phyloP scores from a whole-genome alignment of 2,329 filamentous ascomycete species.

The Colletotrichum falcatum region DNA sequence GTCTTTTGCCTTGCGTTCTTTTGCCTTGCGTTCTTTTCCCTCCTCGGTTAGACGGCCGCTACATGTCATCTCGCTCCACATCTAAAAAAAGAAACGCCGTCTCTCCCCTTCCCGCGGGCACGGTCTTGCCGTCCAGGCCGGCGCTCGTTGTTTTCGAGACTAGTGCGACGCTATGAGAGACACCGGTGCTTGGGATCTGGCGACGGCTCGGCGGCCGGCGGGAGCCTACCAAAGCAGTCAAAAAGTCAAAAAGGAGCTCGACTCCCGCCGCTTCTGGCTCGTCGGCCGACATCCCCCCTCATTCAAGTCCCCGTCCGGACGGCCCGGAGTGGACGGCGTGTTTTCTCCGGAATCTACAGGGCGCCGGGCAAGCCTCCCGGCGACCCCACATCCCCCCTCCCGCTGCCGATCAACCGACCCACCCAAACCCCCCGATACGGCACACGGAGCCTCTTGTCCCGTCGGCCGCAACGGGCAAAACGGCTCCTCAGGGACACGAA shows the following conservation, averaged over 20 bases:
- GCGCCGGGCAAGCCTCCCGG: slow-evolving; percentile 3
- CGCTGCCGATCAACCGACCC: neutral
- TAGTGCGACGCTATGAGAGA: neutral
- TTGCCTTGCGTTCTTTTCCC: neutral
- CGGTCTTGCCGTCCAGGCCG: neutral
- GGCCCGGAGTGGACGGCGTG: slow-evolving; percentile 6
- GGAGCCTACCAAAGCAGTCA: too few relatives aligned
- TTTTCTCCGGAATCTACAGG: slow-evolving; percentile 8
- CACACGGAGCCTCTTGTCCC: slow-evolving; percentile 30
- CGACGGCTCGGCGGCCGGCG: too few relatives aligned
- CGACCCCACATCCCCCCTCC: slow-evolving; percentile 17
- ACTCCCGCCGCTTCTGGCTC: too few relatives aligned
- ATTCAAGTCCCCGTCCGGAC: slow-evolving; percentile 4
- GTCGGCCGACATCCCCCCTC: too few relatives aligned
- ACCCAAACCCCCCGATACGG: slow-evolving; percentile 12
- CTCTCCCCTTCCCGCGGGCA: neutral
- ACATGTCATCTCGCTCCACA: neutral
- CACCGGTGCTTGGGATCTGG: neutral
- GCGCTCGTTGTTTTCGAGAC: neutral
- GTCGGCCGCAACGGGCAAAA: neutral
- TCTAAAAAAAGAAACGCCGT: neutral
- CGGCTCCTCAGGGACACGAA: neutral
- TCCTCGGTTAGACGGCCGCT: neutral
- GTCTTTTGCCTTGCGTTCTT: too few relatives aligned
- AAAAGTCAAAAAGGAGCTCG: too few relatives aligned